A percentile compares a stretch with the other conserved stretches of the same genome.
Evolutionary conservation across 1,139 yeast species (phyloP).

Genomic region (Blastobotrys raffinosifermentans): DNA sequence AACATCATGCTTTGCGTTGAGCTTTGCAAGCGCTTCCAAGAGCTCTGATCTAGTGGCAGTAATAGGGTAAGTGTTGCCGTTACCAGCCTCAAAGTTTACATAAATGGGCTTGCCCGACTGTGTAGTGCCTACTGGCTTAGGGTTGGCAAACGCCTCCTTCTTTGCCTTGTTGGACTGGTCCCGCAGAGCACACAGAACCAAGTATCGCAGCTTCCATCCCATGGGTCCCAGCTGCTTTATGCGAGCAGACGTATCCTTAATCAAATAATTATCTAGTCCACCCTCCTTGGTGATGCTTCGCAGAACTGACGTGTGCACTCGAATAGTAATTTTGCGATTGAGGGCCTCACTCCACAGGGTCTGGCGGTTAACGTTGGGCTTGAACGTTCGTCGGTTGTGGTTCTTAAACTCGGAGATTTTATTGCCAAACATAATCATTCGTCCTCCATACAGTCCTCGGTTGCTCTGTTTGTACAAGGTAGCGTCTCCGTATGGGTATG

Average conservation of each 20-base stretch:
- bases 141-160: too few relatives aligned
- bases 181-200: constrained; percentile 41
- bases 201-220: constrained; percentile 86
- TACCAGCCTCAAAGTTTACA: background rate
- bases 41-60: constrained; percentile 61
- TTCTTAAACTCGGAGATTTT: constrained; percentile 72
- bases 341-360: constrained; percentile 81
- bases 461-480: constrained; percentile 75
- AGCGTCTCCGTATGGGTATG: constrained; percentile 78
- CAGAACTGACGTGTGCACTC: constrained; percentile 74
- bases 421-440: constrained; percentile 71
- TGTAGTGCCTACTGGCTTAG: background rate
- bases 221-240: constrained; percentile 84
- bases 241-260: constrained; percentile 83
- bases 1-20: background rate
- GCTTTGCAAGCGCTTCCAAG: constrained; percentile 41
- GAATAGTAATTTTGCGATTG: constrained; percentile 47
- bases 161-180: too few relatives aligned
- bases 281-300: constrained; percentile 88
- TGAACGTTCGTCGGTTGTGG: constrained; percentile 70
- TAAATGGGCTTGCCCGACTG: constrained; percentile 1
- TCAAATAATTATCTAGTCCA: constrained; percentile 81
- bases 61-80: constrained; percentile 44
- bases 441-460: constrained; percentile 85
- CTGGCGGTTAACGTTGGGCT: constrained; percentile 73